These are phyloP conservation scores for Pistacia integerrima DNA, from an alignment of 345 rosid genomes.

Conservation along the genomic window DNA sequence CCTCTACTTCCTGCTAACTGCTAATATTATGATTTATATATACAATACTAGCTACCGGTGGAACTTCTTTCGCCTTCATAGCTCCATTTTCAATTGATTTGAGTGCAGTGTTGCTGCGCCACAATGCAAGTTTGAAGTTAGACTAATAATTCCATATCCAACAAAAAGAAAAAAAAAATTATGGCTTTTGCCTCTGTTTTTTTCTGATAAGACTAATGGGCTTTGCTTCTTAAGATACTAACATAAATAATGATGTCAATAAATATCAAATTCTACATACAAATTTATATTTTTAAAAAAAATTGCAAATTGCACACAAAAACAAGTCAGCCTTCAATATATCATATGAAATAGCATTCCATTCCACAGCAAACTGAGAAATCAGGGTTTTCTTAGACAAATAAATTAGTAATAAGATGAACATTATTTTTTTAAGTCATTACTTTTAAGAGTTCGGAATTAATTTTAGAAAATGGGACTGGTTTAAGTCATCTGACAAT, in stretches of 20 bases:
- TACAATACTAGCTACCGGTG: slow-evolving; percentile 30
- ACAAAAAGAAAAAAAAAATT: background rate
- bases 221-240: background rate
- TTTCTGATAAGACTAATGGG: background rate
- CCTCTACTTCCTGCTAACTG: slow-evolving; percentile 36
- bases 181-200: background rate
- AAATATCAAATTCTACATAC: background rate
- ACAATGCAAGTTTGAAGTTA: slow-evolving; percentile 28
- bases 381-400: background rate
- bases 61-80: slow-evolving; percentile 44
- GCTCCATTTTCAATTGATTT: slow-evolving; percentile 67
- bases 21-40: slow-evolving; percentile 37
- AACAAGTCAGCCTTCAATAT: background rate
- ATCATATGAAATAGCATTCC: background rate
- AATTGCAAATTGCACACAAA: background rate
- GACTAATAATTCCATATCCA: background rate
- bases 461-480: background rate
- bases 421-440: background rate
- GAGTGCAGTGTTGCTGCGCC: slow-evolving; percentile 60
- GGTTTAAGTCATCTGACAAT: no score
- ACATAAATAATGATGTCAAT: background rate
- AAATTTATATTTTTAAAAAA: background rate
- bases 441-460: background rate
- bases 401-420: no score
- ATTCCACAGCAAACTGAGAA: background rate